phyloP scores from a whole-genome alignment of 2,329 filamentous ascomycete genomes.

The Sordariomycetes sp. region DNA sequence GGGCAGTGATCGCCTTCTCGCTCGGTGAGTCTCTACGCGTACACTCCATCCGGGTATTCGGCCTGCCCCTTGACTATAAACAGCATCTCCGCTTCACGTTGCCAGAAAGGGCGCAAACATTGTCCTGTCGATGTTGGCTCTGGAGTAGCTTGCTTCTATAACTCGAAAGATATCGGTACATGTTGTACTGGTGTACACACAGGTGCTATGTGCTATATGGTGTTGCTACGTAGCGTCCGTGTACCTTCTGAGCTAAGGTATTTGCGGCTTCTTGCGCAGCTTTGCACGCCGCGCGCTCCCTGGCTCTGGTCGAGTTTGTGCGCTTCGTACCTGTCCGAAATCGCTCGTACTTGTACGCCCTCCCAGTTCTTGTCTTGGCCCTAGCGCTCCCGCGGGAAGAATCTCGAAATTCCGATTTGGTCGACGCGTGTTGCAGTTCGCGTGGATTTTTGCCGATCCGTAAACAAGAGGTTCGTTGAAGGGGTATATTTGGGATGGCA shows the following conservation, averaged over 20 bases:
- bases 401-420: slow-evolving; percentile 4
- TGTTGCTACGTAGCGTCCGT: neutral
- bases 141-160: neutral
- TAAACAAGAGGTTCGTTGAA: too few species aligned
- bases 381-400: slow-evolving; percentile 4
- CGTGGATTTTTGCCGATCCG: slow-evolving; percentile 1
- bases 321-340: too few species aligned
- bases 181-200: too few species aligned
- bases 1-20: neutral
- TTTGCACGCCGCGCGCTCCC: neutral
- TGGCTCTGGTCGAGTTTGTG: neutral
- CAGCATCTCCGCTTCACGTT: too few species aligned
- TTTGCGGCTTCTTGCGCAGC: slow-evolving; percentile 2
- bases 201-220: too few species aligned
- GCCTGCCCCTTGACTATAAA: too few species aligned
- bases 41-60: neutral
- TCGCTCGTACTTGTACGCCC: too few species aligned
- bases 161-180: too few species aligned
- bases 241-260: neutral
- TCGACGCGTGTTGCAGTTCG: neutral
- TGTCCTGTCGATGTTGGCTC: too few species aligned
- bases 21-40: neutral
- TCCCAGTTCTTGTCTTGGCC: slow-evolving; percentile 2
- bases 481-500: too few species aligned
- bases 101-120: too few species aligned